Conservation (phyloP, 148 eudicot genomes). For the Pouteria glomerata region DNA sequence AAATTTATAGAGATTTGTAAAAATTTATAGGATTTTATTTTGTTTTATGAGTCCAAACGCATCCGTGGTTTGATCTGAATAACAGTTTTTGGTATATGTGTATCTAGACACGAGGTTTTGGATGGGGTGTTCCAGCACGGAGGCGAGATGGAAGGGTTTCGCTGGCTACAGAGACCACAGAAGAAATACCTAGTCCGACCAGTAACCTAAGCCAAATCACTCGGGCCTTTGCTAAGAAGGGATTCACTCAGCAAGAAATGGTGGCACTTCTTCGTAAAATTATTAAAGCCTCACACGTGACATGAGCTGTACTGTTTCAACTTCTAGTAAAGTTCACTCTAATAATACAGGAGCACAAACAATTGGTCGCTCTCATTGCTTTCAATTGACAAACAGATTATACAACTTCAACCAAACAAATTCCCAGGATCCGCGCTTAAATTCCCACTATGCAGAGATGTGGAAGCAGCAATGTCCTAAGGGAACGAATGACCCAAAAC, state of each 20-base stretch:
- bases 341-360: conserved; percentile 21
- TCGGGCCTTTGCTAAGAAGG: conserved; percentile 29
- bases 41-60: no score
- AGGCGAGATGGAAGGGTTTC: conserved; percentile 43
- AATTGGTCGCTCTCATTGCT: conserved; percentile 41
- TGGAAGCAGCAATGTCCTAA: conserved; percentile 28
- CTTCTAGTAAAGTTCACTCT: neutral
- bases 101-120: conserved; percentile 23
- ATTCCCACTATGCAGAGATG: conserved; percentile 15
- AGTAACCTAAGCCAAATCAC: conserved; percentile 23
- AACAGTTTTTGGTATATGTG: neutral
- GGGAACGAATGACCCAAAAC: conserved; percentile 9
- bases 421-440: conserved; percentile 23
- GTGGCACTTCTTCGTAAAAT: conserved; percentile 32
- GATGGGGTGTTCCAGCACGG: conserved; percentile 40
- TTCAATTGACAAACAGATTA: conserved; percentile 23
- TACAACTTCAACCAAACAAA: conserved; percentile 17
- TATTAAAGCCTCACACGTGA: no score
- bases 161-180: conserved; percentile 26
- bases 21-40: no score
- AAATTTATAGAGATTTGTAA: no score
- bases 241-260: conserved; percentile 34
- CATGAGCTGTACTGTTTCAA: neutral
- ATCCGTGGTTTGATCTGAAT: neutral
- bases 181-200: conserved; percentile 33